These are phyloP conservation scores for Ophiostoma novo-ulmi DNA, from an alignment of 2,329 filamentous ascomycete genomes.

Conservation along the genomic window DNA sequence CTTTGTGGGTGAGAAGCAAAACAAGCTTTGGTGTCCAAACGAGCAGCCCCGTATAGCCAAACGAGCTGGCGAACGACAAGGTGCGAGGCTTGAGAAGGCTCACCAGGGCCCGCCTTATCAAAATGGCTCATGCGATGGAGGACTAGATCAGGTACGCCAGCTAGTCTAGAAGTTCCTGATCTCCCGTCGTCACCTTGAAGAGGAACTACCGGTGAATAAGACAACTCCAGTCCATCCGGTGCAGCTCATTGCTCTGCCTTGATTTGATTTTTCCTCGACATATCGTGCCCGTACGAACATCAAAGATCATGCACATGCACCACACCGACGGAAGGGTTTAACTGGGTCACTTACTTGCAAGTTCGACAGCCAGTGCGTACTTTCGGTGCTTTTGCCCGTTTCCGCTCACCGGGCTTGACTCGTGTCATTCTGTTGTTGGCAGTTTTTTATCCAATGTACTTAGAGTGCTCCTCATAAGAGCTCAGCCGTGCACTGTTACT, in stretches of 20 bases:
- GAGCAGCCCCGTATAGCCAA: not conserved
- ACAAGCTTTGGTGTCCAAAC: not conserved
- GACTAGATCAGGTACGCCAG: not conserved
- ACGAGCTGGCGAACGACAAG: conserved; percentile 8
- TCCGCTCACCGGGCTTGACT: conserved; percentile 25
- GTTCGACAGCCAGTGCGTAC: conserved; percentile 26
- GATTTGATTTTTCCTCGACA: not conserved
- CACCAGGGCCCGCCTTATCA: not conserved
- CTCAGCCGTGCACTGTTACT: not conserved
- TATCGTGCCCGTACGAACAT: not conserved
- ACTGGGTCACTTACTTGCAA: conserved; percentile 24
- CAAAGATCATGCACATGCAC: not conserved
- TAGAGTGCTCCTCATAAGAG: not conserved
- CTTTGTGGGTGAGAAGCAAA: not conserved
- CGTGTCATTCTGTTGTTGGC: conserved; percentile 21
- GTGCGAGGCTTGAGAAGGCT: not conserved
- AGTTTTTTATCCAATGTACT: not conserved
- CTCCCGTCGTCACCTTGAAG: not conserved
- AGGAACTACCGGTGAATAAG: not conserved
- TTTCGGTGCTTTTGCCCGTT: conserved; percentile 24
- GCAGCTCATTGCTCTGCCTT: not conserved
- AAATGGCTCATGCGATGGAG: not conserved
- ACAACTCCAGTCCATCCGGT: not conserved
- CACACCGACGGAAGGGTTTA: not conserved
- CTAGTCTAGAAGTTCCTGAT: not conserved